Conservation (phyloP, 129 eudicot species). For the Helichrysum umbraculigerum region DNA sequence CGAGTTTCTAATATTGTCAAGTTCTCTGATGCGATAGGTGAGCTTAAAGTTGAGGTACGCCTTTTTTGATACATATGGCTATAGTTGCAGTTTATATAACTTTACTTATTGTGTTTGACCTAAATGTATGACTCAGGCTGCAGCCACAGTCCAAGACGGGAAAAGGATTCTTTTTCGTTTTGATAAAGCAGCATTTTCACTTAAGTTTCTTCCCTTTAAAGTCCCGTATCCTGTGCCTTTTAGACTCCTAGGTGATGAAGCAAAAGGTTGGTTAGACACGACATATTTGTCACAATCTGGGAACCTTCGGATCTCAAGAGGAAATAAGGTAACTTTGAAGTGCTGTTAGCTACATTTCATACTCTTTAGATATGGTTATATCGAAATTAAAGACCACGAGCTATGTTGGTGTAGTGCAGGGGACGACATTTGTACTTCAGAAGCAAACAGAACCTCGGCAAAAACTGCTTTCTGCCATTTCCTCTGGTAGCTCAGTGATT, state of each 20-base stretch:
- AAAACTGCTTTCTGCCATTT: conserved; percentile 65
- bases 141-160: conserved; percentile 74
- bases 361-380: conserved; percentile 6
- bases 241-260: conserved; percentile 92
- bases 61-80: not conserved
- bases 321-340: conserved; percentile 77
- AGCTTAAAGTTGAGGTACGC: conserved; percentile 96
- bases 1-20: conserved; percentile 93
- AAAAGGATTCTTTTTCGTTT: conserved; percentile 80
- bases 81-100: not conserved
- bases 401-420: conserved; percentile 86
- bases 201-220: conserved; percentile 87
- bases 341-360: not conserved
- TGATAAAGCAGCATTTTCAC: conserved; percentile 90
- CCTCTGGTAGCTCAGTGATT: conserved; percentile 44
- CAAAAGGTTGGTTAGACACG: conserved; percentile 98
- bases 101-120: conserved; percentile 15
- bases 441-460: conserved; percentile 84
- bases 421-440: conserved; percentile 98
- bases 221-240: conserved; percentile 98
- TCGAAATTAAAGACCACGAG: conserved; percentile 58
- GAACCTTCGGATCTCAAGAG: conserved; percentile 87
- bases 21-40: conserved; percentile 90
- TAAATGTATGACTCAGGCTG: conserved; percentile 54
- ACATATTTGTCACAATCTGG: conserved; percentile 89